Evolutionary conservation across 805 yeast species (phyloP), one percentile per base, ranked within the genome.

Genomic region (Candida morakotiae): DNA sequence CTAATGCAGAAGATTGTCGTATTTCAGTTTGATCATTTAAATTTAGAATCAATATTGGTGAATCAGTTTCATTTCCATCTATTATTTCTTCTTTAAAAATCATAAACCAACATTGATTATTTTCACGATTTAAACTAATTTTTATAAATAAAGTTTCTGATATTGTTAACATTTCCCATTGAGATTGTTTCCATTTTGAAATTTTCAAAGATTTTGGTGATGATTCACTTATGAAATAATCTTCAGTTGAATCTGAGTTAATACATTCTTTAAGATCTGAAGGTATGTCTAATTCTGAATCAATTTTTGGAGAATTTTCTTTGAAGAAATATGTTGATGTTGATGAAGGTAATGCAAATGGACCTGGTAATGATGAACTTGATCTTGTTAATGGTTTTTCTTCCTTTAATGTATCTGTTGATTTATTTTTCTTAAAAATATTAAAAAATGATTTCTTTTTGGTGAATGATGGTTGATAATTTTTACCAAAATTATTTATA

Each of bases 321-420:
- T 62, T 65, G 51, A 67, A 67, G 44, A 64, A 67, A 34, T 62
- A 53, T 20, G 55, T 57, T 0, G 71, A 64, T 0, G 71, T 62
- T 1, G 38, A 27, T 11, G 71, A 66, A 1, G 73, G 73, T 44
- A 67, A 54, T n/a, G 71, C 72, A 52, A 67, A 67, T 7, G 73
- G 66, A 34, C 61, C 55, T 6, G 69, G 67, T 16, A 57, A 39
- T 5, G 34, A 19, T 16, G 44, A 41, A 7, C 24, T 15, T 9
- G 34, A 16, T 25, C 34, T 25, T 24, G 28, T 11, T 9, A 32
- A 19, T 22, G 5, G 26, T 16, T 19, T 13, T 22, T 24, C 35
- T 17, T 22, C 9, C 7, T 16, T 25, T 14, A 36, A 11, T 10
- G 43, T 28, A 16, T 35, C 39, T 13, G 25, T 27, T 26, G 25